Base-by-base conservation (phyloP, 2,329 filamentous ascomycete species). In the Cytospora chrysosperma region DNA sequence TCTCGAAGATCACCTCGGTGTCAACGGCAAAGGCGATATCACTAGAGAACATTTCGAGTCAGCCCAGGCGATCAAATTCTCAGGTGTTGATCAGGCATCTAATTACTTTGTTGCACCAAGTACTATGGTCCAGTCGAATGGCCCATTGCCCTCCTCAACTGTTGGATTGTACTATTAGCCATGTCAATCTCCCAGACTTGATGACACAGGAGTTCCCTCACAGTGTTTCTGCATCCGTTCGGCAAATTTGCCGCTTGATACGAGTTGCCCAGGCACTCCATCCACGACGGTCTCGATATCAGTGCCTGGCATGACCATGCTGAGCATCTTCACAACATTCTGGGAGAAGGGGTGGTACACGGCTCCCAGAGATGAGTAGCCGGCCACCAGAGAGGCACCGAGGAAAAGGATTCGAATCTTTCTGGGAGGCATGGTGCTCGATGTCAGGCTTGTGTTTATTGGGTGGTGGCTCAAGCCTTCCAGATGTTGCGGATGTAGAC, bases 81-180 rank as follows among this genome's bases (percentile, higher is more conserved):
- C 53, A 8, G 27, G 28, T 13, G 5, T 15, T 24, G 21, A 4
- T 1, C 26, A 30, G 26, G 28, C 8, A 28, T 28, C 65, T 70
- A 74, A 71, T 89, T 90, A 74, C 71, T 89, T 90, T 56, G 87
- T 89, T 2, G 87, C 87, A 10, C 85, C 87, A 2, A 90, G 79
- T 5, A 89, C 73, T 34, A 90, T 81, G 17, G 83, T 81, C 85
- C 86, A 89, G 76, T 88, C 83, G 67, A 77, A 86, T 0, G 66
- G 63, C 8, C 67, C 47, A 24, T 61, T 58, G 37, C 60, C 64
- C 12, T 67, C 32, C 30, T 13, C 34, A 32, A 65, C 57, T 67
- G 57, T 17, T 24, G n/a, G n/a, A n/a, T 19, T 12, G 15, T 4
- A 10, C 17, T 30, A 37, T 59, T 15, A 63, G 55, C 26, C 9